phyloP scores from a whole-genome alignment of 2,329 filamentous ascomycete species.

The Alternaria incomplexa region DNA sequence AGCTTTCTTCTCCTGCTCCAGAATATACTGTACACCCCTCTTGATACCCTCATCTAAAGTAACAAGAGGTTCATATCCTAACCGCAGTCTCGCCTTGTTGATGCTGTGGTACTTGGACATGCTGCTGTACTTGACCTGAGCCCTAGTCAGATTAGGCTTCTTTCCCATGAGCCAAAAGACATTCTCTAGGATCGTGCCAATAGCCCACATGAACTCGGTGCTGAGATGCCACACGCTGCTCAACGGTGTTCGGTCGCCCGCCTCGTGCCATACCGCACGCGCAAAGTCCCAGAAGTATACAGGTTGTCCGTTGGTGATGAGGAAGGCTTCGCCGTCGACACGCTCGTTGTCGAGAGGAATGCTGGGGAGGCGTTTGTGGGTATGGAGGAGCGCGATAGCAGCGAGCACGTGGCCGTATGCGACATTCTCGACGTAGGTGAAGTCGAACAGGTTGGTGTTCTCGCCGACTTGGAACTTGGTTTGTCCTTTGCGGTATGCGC shows the following conservation, averaged over 20 bases:
- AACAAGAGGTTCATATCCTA: conserved; percentile 74
- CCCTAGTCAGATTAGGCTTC: conserved; percentile 54
- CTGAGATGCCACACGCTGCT: conserved; percentile 52
- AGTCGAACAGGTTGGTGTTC: conserved; percentile 62
- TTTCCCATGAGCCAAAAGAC: conserved; percentile 53
- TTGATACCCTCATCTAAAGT: conserved; percentile 67
- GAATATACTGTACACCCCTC: conserved; percentile 53
- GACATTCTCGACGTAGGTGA: conserved; percentile 60
- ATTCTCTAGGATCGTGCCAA: conserved; percentile 54
- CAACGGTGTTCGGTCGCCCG: conserved; percentile 48
- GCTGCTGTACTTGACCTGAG: conserved; percentile 67
- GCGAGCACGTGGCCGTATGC: conserved; percentile 60
- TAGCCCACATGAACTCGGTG: conserved; percentile 49
- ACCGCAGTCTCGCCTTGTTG: conserved; percentile 71
- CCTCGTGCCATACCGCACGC: conserved; percentile 54
- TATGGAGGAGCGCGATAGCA: conserved; percentile 56
- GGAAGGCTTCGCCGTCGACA: conserved; percentile 59
- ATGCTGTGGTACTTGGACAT: conserved; percentile 83
- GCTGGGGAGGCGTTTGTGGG: conserved; percentile 45
- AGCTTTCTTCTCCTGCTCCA: conserved; percentile 40
- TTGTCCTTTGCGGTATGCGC: conserved; percentile 55
- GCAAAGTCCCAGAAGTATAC: conserved; percentile 61
- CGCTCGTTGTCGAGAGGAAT: conserved; percentile 52
- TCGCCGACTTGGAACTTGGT: conserved; percentile 58
- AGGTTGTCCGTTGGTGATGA: conserved; percentile 59